phyloP scores from a whole-genome alignment of 176 grass and related monocot species.

The Otatea glauca region DNA sequence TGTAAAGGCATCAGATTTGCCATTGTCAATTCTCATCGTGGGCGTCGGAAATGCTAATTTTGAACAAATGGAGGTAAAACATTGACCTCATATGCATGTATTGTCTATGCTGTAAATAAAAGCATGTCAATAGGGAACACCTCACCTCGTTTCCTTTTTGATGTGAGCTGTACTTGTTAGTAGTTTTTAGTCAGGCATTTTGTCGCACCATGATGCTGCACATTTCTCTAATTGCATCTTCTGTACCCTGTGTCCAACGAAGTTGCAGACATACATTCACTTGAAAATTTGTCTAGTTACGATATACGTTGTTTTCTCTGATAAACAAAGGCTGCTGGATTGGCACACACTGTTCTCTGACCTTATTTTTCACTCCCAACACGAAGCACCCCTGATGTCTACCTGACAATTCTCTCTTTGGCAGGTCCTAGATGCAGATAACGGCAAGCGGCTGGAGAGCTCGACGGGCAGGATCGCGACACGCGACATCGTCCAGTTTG shows the following conservation, averaged over 20 bases:
- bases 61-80: constrained; percentile 88
- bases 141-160: not conserved
- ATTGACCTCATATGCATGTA: not conserved
- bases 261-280: not conserved
- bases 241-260: not conserved
- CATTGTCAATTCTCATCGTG: constrained; percentile 92
- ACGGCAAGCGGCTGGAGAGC: constrained; percentile 77
- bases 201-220: not conserved
- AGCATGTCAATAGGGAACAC: constrained; percentile 1
- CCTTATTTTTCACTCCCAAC: not conserved
- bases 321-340: constrained; percentile 22
- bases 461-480: constrained; percentile 82
- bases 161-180: not conserved
- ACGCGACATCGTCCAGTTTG: constrained; percentile 95
- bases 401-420: not conserved
- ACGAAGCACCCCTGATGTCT: not conserved
- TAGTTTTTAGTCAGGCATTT: constrained; percentile 12
- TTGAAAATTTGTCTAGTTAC: constrained; percentile 14
- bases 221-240: not conserved
- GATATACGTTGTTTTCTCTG: constrained; percentile 14
- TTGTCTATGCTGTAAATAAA: not conserved
- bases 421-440: constrained; percentile 86
- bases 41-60: constrained; percentile 92
- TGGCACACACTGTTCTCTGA: not conserved
- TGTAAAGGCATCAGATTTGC: constrained; percentile 84